Percentiles rank a stretch among this genome's conserved stretches.
These are phyloP conservation scores for Fusarium hostae DNA, from an alignment of 2,329 filamentous ascomycete genomes.

Conservation along the genomic window DNA sequence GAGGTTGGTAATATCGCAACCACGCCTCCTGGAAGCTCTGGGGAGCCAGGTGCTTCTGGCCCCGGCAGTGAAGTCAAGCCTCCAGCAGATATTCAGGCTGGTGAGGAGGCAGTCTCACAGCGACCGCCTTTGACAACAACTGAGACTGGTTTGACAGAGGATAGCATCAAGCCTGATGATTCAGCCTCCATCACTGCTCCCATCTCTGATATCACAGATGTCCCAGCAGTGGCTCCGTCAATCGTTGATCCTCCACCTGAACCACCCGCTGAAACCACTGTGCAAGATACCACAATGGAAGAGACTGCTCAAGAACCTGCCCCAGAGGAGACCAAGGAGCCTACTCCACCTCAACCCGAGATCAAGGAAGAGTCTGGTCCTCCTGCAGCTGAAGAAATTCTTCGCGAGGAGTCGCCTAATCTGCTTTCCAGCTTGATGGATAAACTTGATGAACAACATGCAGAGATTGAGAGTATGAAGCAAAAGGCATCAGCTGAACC, in stretches of 20 bases:
- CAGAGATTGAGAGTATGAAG: slow-evolving; percentile 10
- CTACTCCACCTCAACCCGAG: slow-evolving; percentile 31
- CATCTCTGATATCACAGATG: slow-evolving; percentile 45
- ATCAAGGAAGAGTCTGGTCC: slow-evolving; percentile 40
- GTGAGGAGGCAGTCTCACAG: slow-evolving; percentile 30
- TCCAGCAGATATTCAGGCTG: slow-evolving; percentile 41
- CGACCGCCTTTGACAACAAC: slow-evolving; percentile 43
- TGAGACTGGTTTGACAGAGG: slow-evolving; percentile 52
- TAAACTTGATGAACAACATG: slow-evolving; percentile 55
- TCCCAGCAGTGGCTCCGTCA: slow-evolving; percentile 43
- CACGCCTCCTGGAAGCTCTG: slow-evolving; percentile 45
- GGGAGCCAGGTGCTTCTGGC: slow-evolving; percentile 39
- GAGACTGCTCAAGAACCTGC: not conserved
- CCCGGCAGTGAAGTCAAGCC: slow-evolving; percentile 43
- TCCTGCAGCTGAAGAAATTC: slow-evolving; percentile 48
- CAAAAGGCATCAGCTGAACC: not conserved
- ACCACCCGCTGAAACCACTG: slow-evolving; percentile 28
- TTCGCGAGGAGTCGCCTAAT: slow-evolving; percentile 46
- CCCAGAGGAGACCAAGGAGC: slow-evolving; percentile 33
- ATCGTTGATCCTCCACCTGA: slow-evolving; percentile 23
- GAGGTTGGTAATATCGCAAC: slow-evolving; percentile 55
- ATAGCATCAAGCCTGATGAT: slow-evolving; percentile 53
- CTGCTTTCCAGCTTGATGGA: slow-evolving; percentile 59
- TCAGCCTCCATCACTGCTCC: slow-evolving; percentile 50
- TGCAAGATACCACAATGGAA: slow-evolving; percentile 7